Conservation (phyloP, 2,329 filamentous ascomycete species). For the Zymoseptoria tritici region DNA sequence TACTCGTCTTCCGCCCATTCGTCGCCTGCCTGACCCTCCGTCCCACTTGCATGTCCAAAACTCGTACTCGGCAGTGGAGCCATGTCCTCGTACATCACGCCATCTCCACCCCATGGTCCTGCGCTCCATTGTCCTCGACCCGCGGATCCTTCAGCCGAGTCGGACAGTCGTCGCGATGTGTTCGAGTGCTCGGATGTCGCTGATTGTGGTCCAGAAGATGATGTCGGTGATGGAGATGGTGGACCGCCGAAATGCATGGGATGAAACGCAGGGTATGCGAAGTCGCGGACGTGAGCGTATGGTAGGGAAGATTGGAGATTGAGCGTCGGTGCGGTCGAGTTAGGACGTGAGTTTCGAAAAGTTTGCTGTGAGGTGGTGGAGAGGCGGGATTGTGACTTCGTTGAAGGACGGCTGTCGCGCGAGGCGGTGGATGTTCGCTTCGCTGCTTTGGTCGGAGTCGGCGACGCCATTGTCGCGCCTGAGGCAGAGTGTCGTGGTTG, state of each 20-base stretch:
- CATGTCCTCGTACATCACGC: conserved; percentile 23
- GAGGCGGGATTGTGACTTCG: conserved; percentile 44
- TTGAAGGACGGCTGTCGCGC: background rate
- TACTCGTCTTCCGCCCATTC: conserved; percentile 15
- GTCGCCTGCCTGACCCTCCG: conserved; percentile 5
- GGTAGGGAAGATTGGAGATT: conserved; percentile 74
- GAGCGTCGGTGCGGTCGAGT: conserved; percentile 71
- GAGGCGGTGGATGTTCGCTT: conserved; percentile 1
- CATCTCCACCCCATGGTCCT: conserved; percentile 38
- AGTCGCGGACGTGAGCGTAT: conserved; percentile 90
- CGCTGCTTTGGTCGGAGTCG: background rate
- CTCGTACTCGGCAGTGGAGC: conserved; percentile 29
- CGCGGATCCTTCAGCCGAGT: conserved; percentile 64
- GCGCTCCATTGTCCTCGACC: conserved; percentile 44
- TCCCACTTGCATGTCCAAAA: conserved; percentile 19
- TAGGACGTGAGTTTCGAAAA: conserved; percentile 62
- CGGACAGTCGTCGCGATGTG: conserved; percentile 38
- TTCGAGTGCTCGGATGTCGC: background rate
- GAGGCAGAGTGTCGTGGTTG: conserved; percentile 2
- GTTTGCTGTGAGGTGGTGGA: conserved; percentile 55
- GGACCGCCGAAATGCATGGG: conserved; percentile 75
- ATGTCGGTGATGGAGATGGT: background rate
- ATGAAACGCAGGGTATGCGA: conserved; percentile 77
- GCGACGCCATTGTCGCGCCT: background rate
- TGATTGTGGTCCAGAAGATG: background rate